Evolutionary conservation across 768 basidiomycete genomes (phyloP), one percentile per base, ranked within the genome.

Genomic region (Macrolepiota fuliginosa): DNA sequence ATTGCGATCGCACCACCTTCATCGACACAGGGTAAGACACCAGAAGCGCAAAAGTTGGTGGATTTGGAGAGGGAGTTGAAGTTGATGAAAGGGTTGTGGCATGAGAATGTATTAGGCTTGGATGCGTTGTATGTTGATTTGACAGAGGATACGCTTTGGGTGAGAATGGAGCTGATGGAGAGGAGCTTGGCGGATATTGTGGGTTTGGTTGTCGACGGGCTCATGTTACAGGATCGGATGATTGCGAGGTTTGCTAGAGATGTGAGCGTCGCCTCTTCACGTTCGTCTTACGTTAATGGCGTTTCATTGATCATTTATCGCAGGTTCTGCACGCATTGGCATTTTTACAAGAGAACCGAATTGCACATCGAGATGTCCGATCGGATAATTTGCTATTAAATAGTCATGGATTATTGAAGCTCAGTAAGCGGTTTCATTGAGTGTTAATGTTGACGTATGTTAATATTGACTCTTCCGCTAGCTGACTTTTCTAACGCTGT

Each of bases 111-210:
- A 6, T 75, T 94, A 19, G 72, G 79, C 2, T 82, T 90, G 76
- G 90, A 91, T 67, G 84, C 80, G 47, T 72, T 91, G 24, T 91
- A 91, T 71, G 86, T 91, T 29, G 84, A 88, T 66, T 69, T 87
- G 3, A 76, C 77, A 37, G 87, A 86, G 61, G 84, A 85, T 64
- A 82, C 86, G 61, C 72, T 94, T 39, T 94, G 92, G 92, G 88
- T 94, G 53, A 78, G 88, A 64, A 94, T 94, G 92, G 91, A 93
- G 71, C 82, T 94, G 35, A 92, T 94, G 92, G 91, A 92, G 67
- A 81, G 91, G 64, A 92, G 91, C 69, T 76, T 94, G 65, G 92
- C 92, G 66, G 92, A 94, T 70, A 81, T 94, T 50, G 79, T 94
- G 15, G 83, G 78, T 15, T 72, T 92, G 19, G 83, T 83, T 6